Evolutionary conservation across 257 asterid species (phyloP).

Genomic region (Solanum bulbocastanum): DNA sequence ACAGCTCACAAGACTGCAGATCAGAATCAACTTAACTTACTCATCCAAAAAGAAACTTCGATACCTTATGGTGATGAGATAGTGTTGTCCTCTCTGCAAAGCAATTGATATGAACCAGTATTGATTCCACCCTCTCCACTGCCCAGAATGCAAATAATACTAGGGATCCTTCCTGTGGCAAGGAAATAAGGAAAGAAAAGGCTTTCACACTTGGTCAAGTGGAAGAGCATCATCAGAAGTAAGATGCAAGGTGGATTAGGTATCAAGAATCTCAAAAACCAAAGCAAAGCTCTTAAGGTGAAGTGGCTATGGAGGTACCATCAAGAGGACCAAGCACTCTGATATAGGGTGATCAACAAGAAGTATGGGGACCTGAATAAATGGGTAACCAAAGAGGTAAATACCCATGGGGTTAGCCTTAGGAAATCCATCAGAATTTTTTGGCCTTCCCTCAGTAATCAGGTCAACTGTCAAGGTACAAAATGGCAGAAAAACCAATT

Average conservation of each 20-base stretch:
- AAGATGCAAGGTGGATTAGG: no score
- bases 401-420: neutral
- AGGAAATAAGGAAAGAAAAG: no score
- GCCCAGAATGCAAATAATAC: neutral
- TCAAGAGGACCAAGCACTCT: no score
- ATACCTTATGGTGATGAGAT: neutral
- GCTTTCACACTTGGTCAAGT: no score
- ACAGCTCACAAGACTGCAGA: neutral
- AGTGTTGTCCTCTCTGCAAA: neutral
- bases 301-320: no score
- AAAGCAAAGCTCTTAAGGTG: no score
- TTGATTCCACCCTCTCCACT: neutral
- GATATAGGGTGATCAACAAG: no score
- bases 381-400: neutral
- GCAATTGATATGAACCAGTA: neutral
- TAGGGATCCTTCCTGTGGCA: neutral
- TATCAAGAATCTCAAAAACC: no score
- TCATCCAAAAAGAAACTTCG: neutral
- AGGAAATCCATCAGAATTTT: no score
- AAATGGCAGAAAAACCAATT: neutral
- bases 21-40: neutral
- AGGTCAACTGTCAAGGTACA: neutral
- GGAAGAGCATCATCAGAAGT: no score
- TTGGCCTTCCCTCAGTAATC: neutral
- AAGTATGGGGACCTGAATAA: neutral